These are phyloP conservation scores for Naganishia randhawae DNA, from an alignment of 768 basidiomycete genomes.

Conservation along the genomic window DNA sequence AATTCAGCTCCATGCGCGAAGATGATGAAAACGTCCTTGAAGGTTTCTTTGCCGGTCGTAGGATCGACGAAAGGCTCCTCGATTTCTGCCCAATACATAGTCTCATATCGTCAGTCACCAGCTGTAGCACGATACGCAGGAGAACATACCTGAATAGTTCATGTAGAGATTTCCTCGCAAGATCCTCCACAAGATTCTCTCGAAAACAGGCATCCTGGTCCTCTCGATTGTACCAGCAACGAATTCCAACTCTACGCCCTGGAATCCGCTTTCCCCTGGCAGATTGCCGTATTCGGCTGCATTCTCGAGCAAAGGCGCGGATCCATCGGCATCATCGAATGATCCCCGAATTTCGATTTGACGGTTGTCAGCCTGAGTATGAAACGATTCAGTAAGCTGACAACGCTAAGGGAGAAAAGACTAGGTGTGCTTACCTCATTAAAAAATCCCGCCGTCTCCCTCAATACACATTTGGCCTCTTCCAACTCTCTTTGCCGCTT, in stretches of 20 bases:
- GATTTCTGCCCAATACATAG: constrained; percentile 60
- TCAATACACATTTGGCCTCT: constrained; percentile 89
- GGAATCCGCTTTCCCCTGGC: constrained; percentile 46
- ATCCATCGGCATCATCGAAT: constrained; percentile 76
- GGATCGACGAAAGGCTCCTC: constrained; percentile 87
- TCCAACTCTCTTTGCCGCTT: constrained; percentile 79
- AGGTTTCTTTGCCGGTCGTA: constrained; percentile 70
- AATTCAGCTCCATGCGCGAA: constrained; percentile 93
- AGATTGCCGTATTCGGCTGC: constrained; percentile 64
- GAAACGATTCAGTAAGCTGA: not conserved
- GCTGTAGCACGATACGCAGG: not conserved
- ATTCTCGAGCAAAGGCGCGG: constrained; percentile 68
- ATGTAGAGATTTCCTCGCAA: constrained; percentile 97
- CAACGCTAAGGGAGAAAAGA: not conserved
- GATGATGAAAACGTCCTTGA: constrained; percentile 99
- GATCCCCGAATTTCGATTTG: constrained; percentile 77
- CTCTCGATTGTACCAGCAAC: constrained; percentile 96
- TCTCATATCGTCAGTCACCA: not conserved
- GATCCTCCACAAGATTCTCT: constrained; percentile 96
- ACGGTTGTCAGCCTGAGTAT: constrained; percentile 59
- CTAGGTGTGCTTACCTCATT: constrained; percentile 61
- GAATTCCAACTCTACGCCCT: constrained; percentile 80
- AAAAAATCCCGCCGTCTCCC: constrained; percentile 95
- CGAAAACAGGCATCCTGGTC: constrained; percentile 82
- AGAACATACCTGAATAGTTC: constrained; percentile 59